phyloP scores from a whole-genome alignment of 2,329 filamentous ascomycete genomes.

The Phialophora macrospora region DNA sequence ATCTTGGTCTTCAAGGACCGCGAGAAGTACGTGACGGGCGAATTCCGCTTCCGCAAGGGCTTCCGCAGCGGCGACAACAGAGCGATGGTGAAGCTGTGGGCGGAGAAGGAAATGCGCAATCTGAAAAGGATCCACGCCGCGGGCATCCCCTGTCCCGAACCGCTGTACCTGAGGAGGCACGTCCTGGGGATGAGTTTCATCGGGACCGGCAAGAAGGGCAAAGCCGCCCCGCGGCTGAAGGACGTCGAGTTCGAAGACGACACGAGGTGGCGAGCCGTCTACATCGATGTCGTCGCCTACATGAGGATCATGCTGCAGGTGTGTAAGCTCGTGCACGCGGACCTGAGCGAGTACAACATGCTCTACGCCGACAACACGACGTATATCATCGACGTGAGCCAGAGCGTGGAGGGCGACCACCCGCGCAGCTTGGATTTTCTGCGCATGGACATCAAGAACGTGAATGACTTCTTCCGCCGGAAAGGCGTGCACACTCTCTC shows the following conservation, averaged over 20 bases:
- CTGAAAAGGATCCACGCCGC: conserved; percentile 80
- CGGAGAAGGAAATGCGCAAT: conserved; percentile 97
- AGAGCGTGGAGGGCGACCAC: conserved; percentile 96
- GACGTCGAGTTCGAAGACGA: conserved; percentile 74
- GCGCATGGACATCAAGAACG: conserved; percentile 98
- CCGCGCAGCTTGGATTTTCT: conserved; percentile 90
- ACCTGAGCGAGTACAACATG: conserved; percentile 97
- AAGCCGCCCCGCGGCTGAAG: conserved; percentile 83
- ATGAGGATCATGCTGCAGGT: conserved; percentile 94
- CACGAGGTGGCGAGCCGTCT: conserved; percentile 75
- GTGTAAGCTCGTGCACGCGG: conserved; percentile 90
- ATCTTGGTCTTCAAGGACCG: conserved; percentile 98
- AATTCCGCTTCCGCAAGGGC: conserved; percentile 86
- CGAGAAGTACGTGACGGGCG: conserved; percentile 92
- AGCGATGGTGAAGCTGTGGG: conserved; percentile 98
- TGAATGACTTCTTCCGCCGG: conserved; percentile 86
- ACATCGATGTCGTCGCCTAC: conserved; percentile 80
- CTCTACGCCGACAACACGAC: conserved; percentile 82
- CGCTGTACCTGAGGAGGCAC: conserved; percentile 86
- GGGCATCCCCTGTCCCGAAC: conserved; percentile 88
- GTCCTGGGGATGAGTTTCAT: conserved; percentile 95
- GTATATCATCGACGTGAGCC: conserved; percentile 96
- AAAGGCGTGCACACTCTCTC: conserved; percentile 81
- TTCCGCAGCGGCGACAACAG: conserved; percentile 94
- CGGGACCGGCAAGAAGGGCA: conserved; percentile 83